Conservation (phyloP, 352 stramenopile genomes). For the Pythium sp. region DNA sequence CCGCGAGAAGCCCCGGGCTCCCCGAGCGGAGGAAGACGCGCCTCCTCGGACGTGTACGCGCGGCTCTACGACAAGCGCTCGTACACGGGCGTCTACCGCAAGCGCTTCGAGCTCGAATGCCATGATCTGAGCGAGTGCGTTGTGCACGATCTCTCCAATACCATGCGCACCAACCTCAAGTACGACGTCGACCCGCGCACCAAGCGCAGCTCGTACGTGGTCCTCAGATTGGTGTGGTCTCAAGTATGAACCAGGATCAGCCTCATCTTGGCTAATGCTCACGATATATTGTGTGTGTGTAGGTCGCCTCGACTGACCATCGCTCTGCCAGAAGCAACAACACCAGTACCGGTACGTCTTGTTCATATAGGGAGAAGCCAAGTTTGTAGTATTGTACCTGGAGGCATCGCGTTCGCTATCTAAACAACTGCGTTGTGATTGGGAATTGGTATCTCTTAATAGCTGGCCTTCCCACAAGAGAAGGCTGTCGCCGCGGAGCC, state of each 20-base stretch:
- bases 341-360: slow-evolving; percentile 10
- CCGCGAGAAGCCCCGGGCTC: background rate
- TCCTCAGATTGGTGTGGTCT: background rate
- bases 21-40: slow-evolving; percentile 1
- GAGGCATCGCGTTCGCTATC: no score
- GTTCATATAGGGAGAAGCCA: no score
- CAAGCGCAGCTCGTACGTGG: slow-evolving; percentile 41
- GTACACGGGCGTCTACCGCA: slow-evolving; percentile 66
- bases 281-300: background rate
- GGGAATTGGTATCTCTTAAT: no score
- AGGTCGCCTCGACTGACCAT: slow-evolving; percentile 22
- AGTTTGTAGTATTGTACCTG: no score
- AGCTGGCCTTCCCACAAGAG: background rate
- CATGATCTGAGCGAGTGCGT: slow-evolving; percentile 46
- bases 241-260: background rate
- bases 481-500: slow-evolving; percentile 1
- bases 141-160: slow-evolving; percentile 52
- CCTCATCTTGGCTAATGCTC: background rate
- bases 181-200: slow-evolving; percentile 42
- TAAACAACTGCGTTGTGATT: no score
- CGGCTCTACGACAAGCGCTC: slow-evolving; percentile 55
- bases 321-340: slow-evolving; percentile 11
- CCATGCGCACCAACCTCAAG: slow-evolving; percentile 56
- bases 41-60: slow-evolving; percentile 43
- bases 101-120: slow-evolving; percentile 54